phyloP scores from a whole-genome alignment of 345 rosid genomes.

The Dipteronia sinensis region DNA sequence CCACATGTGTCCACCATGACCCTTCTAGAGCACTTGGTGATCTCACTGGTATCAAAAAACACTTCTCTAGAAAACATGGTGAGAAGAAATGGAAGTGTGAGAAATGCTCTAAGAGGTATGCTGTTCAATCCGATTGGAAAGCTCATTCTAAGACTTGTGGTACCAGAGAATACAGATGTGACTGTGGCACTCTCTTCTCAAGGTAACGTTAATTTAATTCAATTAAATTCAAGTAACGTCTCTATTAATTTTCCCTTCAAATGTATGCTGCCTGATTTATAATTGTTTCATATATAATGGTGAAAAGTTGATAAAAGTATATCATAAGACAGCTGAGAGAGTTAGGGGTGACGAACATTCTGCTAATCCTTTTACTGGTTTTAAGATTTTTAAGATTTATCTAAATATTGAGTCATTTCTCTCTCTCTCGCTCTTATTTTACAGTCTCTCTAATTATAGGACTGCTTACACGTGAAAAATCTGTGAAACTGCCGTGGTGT shows the following conservation, averaged over 20 bases:
- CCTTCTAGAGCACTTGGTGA: conserved; percentile 85
- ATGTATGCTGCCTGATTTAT: no score
- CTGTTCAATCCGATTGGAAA: conserved; percentile 89
- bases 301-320: neutral
- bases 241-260: neutral
- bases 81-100: conserved; percentile 94
- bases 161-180: conserved; percentile 80
- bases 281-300: neutral
- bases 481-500: neutral
- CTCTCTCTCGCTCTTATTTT: neutral
- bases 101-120: conserved; percentile 76
- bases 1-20: conserved; percentile 87
- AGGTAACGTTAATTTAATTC: conserved; percentile 36
- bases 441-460: neutral
- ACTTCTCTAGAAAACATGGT: conserved; percentile 78
- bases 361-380: neutral
- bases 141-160: conserved; percentile 92
- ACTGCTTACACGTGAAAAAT: neutral
- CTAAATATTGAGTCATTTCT: neutral
- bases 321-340: neutral
- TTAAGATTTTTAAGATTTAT: neutral
- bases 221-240: no score
- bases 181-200: conserved; percentile 88
- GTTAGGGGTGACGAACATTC: neutral
- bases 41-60: conserved; percentile 83